Evolutionary conservation across 495 filamentous ascomycete genomes (phyloP).

Genomic region (Penicillium longicatenatum): DNA sequence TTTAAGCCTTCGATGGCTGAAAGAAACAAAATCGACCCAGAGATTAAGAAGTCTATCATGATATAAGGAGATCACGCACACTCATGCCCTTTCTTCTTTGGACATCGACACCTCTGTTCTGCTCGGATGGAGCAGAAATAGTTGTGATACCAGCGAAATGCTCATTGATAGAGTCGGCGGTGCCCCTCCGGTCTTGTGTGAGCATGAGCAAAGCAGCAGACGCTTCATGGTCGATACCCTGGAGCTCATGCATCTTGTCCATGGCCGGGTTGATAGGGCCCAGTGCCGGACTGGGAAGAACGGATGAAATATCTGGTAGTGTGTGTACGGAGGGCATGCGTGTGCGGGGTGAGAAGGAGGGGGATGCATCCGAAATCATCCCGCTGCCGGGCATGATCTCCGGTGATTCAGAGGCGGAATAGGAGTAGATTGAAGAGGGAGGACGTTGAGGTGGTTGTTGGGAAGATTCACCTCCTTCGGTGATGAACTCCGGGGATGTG

Average conservation of each 20-base stretch:
- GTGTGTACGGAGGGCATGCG: slow-evolving; percentile 33
- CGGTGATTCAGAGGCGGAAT: slow-evolving; percentile 41
- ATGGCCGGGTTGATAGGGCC: slow-evolving; percentile 32
- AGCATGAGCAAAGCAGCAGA: slow-evolving; percentile 81
- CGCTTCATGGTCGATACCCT: slow-evolving; percentile 71
- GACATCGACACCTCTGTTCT: slow-evolving; percentile 13
- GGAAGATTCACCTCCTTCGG: slow-evolving; percentile 20
- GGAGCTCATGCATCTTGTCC: slow-evolving; percentile 29
- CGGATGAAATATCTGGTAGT: slow-evolving; percentile 33
- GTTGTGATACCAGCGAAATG: slow-evolving; percentile 23
- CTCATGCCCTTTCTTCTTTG: slow-evolving; percentile 63
- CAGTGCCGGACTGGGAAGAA: slow-evolving; percentile 47
- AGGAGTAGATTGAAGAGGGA: slow-evolving; percentile 28
- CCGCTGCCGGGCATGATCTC: slow-evolving; percentile 28
- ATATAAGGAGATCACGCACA: slow-evolving; percentile 75
- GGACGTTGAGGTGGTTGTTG: slow-evolving; percentile 16
- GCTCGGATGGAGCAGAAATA: slow-evolving; percentile 6
- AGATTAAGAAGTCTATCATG: slow-evolving; percentile 26
- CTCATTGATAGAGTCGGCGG: slow-evolving; percentile 36
- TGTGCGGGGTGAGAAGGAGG: slow-evolving; percentile 42
- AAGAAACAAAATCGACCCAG: background rate
- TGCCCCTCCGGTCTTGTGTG: slow-evolving; percentile 64
- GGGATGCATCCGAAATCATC: slow-evolving; percentile 36
- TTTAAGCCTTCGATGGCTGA: background rate
- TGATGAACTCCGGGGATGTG: slow-evolving; percentile 39